Base-by-base conservation (phyloP, 148 eudicot species). In the Amaranthus palmeri region DNA sequence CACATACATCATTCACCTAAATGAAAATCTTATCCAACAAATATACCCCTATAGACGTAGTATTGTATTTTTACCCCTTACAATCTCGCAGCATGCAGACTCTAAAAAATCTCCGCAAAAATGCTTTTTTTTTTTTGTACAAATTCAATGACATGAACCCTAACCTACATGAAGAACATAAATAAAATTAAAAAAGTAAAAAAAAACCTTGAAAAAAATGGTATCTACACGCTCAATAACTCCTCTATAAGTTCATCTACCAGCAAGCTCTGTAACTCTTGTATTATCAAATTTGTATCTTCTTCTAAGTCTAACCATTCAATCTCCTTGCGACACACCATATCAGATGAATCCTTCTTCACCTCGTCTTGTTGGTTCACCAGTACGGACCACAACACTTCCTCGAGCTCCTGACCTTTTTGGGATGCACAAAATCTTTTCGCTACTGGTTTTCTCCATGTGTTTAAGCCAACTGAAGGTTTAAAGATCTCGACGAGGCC, bases 181-280 rank as follows among this genome's bases (percentile, higher is more conserved):
- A 25, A 25, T n/a, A n/a, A n/a, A n/a, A n/a, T n/a, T n/a, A n/a
- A n/a, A n/a, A n/a, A n/a, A n/a, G n/a, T n/a, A 25, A 25, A 25
- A 25, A 25, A 68, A 53, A 17, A 4, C 42, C 0, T 61, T 52
- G 52, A 49, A 25, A 52, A 69, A 54, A 44, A 67, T 52, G 50
- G 62, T 36, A 61, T 44, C 72, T 72, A 76, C 68, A 65, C 46
- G 49, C 70, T 62, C 43, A 78, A 70, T 25, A 86, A 77, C 79
- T 90, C 92, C 55, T 82, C 85, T 42, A 75, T 61, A 36, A 90
- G 74, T 75, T 84, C 84, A 48, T 86, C 86, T 44, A 87, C 65
- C 75, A 90, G 76, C 79, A 66, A 65, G 2, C 74, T 73, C 70
- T 87, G 92, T 70, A 88, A 79, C 64, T 90, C 93, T 60, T 81